Percentiles rank a stretch among this genome's conserved stretches.
Evolutionary conservation across 306 rosid genomes (phyloP).

Genomic region (Glycine latifolia): DNA sequence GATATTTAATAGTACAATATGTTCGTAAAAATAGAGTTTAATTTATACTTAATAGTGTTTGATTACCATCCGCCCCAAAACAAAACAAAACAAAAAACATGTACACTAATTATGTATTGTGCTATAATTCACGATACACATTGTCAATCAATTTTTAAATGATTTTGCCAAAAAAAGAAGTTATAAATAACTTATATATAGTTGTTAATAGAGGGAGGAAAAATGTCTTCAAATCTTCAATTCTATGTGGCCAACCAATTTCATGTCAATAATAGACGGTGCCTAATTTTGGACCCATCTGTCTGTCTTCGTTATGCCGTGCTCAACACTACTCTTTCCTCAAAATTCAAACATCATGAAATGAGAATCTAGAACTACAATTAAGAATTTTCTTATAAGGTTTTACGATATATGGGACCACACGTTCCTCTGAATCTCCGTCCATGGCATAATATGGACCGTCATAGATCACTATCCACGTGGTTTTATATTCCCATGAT

Average conservation of each 20-base stretch:
- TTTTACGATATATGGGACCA: background rate
- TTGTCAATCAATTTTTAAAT: no score
- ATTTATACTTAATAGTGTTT: no score
- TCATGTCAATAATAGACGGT: slow-evolving; percentile 65
- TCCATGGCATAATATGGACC: background rate
- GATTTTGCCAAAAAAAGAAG: background rate
- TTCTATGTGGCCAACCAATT: background rate
- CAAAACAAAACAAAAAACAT: background rate
- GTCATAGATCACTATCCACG: no score
- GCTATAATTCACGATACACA: background rate
- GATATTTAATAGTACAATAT: no score
- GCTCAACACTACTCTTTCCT: slow-evolving; percentile 54
- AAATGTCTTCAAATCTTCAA: background rate
- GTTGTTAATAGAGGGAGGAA: background rate
- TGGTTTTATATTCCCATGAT: background rate
- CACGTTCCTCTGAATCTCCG: background rate
- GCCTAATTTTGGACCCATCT: slow-evolving; percentile 72
- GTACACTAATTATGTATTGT: background rate
- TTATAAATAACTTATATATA: background rate
- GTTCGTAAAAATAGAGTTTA: no score
- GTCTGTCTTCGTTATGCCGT: slow-evolving; percentile 51
- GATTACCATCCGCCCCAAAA: no score
- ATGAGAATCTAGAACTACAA: background rate
- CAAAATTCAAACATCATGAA: slow-evolving; percentile 48
- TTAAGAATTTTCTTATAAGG: background rate